Evolutionary conservation across 1,284 basidiomycete species (phyloP).

Genomic region (Golubevia pallescens): DNA sequence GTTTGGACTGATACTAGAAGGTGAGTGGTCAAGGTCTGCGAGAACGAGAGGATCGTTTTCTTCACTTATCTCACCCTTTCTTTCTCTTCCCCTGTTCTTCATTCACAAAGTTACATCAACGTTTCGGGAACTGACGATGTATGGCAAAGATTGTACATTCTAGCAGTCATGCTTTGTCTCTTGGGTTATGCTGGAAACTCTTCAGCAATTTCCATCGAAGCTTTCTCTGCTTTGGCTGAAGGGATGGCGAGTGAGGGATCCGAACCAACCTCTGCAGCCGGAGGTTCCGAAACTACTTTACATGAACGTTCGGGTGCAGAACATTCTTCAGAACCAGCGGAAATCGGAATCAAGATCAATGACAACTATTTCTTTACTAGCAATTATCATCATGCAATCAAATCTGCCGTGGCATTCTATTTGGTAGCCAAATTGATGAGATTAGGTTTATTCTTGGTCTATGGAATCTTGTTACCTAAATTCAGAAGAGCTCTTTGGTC

Average conservation of each 20-base stretch:
- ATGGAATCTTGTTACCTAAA: conserved; percentile 47
- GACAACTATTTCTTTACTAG: conserved; percentile 38
- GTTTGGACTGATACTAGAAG: conserved; percentile 15
- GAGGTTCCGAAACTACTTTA: background rate
- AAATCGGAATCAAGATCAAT: conserved; percentile 15
- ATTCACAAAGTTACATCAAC: conserved; percentile 44
- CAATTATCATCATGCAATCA: conserved; percentile 31
- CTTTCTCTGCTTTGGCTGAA: background rate
- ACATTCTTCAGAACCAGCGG: background rate
- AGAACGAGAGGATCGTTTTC: no score
- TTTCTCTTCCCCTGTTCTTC: background rate
- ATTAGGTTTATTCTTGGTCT: conserved; percentile 37
- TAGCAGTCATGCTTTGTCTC: conserved; percentile 58
- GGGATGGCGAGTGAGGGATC: no score
- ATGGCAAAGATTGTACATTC: conserved; percentile 42
- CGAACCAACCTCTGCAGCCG: no score
- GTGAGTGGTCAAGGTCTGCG: background rate
- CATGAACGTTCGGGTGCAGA: no score
- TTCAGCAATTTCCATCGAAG: background rate
- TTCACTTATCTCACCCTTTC: background rate
- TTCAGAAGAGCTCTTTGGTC: conserved; percentile 50
- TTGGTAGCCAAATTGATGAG: conserved; percentile 44
- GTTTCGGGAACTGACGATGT: conserved; percentile 59
- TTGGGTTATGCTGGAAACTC: conserved; percentile 54
- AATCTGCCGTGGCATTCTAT: conserved; percentile 46